Evolutionary conservation across 2,329 filamentous ascomycete genomes (phyloP), one percentile per base, ranked within the genome.

Genomic region (Triangularia verruculosa): DNA sequence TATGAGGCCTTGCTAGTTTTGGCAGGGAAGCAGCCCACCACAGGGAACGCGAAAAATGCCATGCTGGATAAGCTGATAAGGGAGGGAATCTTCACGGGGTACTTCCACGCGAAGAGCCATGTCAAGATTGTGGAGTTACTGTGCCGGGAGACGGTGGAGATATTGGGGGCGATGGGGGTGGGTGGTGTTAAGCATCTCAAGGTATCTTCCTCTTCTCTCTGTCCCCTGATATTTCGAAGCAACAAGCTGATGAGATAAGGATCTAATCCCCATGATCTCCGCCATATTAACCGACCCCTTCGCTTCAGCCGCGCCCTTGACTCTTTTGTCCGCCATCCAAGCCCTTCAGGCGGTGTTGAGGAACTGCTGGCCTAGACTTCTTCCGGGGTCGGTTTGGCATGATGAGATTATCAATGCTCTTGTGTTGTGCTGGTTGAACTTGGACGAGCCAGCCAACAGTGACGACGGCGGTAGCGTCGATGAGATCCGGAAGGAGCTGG

Each of bases 311-410:
- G 79, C 84, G 66, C 78, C 83, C 1, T 76, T 80, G 0, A 77
- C 88, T 1, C 75, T 92, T 1, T 60, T 80, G 0, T 78, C 83
- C 0, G 82, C 86, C 0, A 74, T 82, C 2, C 73, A 78, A 17
- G 81, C 86, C 0, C 70, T 92, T 22, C 82, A 86, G 59, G 76
- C 78, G 0, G 77, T 89, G 13, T 77, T 96, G 11, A 68, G 82
- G 12, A 87, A 83, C 64, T 86, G 85, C 64, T 93, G 92, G 87
- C 89, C 90, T 11, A 81, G 92, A 4, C 78, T 96, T 4, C n/a
- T 9, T 1, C 75, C 71, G 9, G 69, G 72, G 4, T 72, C 78
- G 58, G 76, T 78, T 28, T 88, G 91, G 78, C 79, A 85, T 27
- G 85, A 83, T 3, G 86, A 90, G 64, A 77, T 94, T 5, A 73